phyloP scores from a whole-genome alignment of 192 early-diverging fungal species.

The Globomyces pollinis-pini region DNA sequence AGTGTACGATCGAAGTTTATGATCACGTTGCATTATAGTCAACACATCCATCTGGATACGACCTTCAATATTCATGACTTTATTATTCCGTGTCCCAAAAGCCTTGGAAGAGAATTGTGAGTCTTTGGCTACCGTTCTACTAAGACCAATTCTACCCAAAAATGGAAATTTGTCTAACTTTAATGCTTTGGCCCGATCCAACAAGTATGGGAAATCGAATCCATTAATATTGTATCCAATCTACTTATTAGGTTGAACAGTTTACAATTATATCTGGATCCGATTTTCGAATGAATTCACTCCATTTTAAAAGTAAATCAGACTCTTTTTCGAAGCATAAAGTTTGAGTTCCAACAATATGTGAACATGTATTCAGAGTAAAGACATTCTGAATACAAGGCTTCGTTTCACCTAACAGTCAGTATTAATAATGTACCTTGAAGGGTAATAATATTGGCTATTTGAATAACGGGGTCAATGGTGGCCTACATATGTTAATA shows the following conservation, averaged over 20 bases:
- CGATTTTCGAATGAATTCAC: slow-evolving; percentile 70
- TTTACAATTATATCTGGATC: slow-evolving; percentile 20
- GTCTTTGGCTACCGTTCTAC: slow-evolving; percentile 66
- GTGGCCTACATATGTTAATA: too few relatives aligned
- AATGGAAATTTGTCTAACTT: slow-evolving; percentile 71
- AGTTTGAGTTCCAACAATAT: slow-evolving; percentile 84
- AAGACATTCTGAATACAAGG: slow-evolving; percentile 94
- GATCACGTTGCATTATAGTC: slow-evolving; percentile 89
- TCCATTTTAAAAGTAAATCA: slow-evolving; percentile 74
- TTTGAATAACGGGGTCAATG: slow-evolving; percentile 93
- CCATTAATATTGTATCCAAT: slow-evolving; percentile 96
- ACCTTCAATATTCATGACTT: slow-evolving; percentile 78
- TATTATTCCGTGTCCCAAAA: slow-evolving; percentile 85
- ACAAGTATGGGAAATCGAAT: slow-evolving; percentile 93
- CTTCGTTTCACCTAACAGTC: slow-evolving; percentile 71
- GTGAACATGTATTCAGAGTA: slow-evolving; percentile 82
- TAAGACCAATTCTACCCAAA: slow-evolving; percentile 64
- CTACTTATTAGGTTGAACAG: slow-evolving; percentile 89
- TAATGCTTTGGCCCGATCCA: slow-evolving; percentile 80
- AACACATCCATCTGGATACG: slow-evolving; percentile 89
- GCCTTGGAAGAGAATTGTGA: slow-evolving; percentile 88
- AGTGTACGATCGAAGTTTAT: slow-evolving; percentile 92
- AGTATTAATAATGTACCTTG: slow-evolving; percentile 54
- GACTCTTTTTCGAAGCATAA: slow-evolving; percentile 71
- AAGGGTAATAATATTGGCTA: slow-evolving; percentile 86